Percentiles rank a stretch among this genome's conserved stretches.
phyloP scores from a whole-genome alignment of 2,329 filamentous ascomycete species.

The Huntiella abstrusa region DNA sequence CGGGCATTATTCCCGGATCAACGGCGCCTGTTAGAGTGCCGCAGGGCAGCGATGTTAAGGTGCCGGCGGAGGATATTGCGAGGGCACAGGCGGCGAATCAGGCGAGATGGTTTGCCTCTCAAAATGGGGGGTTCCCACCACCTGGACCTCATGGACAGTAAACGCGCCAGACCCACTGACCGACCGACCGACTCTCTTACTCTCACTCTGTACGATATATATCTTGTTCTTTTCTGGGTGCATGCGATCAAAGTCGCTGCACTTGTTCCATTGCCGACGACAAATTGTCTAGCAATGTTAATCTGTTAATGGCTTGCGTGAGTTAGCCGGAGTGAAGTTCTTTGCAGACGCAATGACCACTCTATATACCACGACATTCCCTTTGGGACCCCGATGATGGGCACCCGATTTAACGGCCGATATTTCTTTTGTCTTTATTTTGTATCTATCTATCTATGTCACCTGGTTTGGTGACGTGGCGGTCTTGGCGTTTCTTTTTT shows the following conservation, averaged over 20 bases:
- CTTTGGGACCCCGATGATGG: too few relatives aligned
- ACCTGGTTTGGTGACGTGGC: background rate
- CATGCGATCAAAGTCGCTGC: too few relatives aligned
- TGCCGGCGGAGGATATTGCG: slow-evolving; percentile 39
- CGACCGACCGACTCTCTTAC: too few relatives aligned
- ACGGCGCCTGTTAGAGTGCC: slow-evolving; percentile 12
- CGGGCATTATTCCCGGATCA: slow-evolving; percentile 39
- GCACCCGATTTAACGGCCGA: too few relatives aligned
- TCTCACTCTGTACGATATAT: too few relatives aligned
- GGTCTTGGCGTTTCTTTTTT: background rate
- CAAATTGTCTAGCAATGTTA: too few relatives aligned
- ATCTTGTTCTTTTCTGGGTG: too few relatives aligned
- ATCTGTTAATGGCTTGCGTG: too few relatives aligned
- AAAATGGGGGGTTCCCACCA: slow-evolving; percentile 6
- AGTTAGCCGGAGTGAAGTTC: background rate
- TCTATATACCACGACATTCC: too few relatives aligned
- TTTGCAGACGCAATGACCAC: background rate
- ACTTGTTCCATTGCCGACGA: too few relatives aligned
- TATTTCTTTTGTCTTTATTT: slow-evolving; percentile 1
- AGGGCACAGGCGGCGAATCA: slow-evolving; percentile 6
- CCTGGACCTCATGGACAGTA: background rate
- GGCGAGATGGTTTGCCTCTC: slow-evolving; percentile 6
- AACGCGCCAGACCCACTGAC: background rate
- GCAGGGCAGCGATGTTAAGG: slow-evolving; percentile 36
- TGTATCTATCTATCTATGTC: background rate